Base-by-base conservation (phyloP, 2,329 filamentous ascomycete genomes). In the Aspergillus transmontanensis region DNA sequence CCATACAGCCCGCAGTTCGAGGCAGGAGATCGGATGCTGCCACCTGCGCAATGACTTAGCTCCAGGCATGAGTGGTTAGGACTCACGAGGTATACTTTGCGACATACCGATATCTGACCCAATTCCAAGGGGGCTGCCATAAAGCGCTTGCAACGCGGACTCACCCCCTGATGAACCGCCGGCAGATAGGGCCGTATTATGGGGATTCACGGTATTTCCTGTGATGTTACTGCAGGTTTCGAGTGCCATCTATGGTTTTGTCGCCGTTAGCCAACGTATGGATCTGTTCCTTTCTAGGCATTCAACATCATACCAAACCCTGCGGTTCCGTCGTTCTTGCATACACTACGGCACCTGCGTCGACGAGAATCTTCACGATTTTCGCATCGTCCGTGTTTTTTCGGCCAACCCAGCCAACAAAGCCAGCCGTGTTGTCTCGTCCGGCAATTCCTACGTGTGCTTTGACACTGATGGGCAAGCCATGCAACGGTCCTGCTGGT, bases 401-500 rank as follows among this genome's bases (percentile, higher is more conserved):
- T n/a, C 64, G 61, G 30, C 72, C 68, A 50, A 69, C 65, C 69
- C 71, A 73, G 34, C 64, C 66, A 12, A 77, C 68, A 45, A 72
- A 76, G 2, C 71, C 73, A 14, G 66, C 66, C 55, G 70, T 73
- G 6, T 65, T 41, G 19, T 67, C 68, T 26, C 72, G 57, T 32
- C 63, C 72, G 64, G 72, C 69, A 57, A 75, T 68, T 2, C 63
- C 65, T 36, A 72, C 55, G 59, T 73, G 70, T 46, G 68, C 73
- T 58, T 76, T 84, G 28, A 82, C 76, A 58, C 79, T 82, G 46
- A 84, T 84, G 0, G 86, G 86, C 2, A 88, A 72, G 23, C 83
- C 83, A 63, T 84, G 83, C 0, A 85, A 73, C 1, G 86, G 85
- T 0, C 86, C 86, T 1, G 83, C 69, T 0, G 82, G 75, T 63